These are phyloP conservation scores for Penicillium riverlandense DNA, from an alignment of 495 filamentous ascomycete species.

Conservation along the genomic window DNA sequence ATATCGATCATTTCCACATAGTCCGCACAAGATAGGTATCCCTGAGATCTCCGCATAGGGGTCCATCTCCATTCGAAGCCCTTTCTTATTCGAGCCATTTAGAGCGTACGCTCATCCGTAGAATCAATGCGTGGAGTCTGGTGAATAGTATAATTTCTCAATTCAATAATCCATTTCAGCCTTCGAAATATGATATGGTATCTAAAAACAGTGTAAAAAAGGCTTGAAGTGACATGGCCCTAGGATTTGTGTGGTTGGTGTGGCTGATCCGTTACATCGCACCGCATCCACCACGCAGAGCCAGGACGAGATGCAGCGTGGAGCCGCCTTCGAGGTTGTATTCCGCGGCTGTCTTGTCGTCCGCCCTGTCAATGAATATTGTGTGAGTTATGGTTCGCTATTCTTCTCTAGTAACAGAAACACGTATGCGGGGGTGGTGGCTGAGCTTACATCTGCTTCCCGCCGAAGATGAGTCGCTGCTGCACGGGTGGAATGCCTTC, in stretches of 20 bases:
- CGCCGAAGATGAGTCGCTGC: slow-evolving; percentile 90
- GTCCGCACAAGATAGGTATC: too few species aligned
- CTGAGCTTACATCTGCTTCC: slow-evolving; percentile 83
- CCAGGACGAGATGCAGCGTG: slow-evolving; percentile 91
- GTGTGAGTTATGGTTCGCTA: neutral
- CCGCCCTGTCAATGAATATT: slow-evolving; percentile 52
- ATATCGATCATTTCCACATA: too few species aligned
- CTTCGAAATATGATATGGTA: slow-evolving; percentile 13
- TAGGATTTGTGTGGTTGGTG: too few species aligned
- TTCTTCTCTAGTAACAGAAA: neutral
- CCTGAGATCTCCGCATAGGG: neutral
- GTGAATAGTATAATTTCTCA: neutral
- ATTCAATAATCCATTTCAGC: neutral
- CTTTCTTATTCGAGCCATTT: neutral
- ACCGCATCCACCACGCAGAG: slow-evolving; percentile 67
- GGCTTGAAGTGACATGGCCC: too few species aligned
- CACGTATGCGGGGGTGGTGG: too few species aligned
- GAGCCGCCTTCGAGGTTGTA: slow-evolving; percentile 88
- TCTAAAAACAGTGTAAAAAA: slow-evolving; percentile 9
- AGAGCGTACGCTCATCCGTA: neutral
- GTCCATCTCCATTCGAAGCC: neutral
- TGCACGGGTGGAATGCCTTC: slow-evolving; percentile 97
- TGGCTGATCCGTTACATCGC: slow-evolving; percentile 4
- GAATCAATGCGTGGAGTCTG: too few species aligned
- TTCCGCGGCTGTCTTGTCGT: slow-evolving; percentile 80